Evolutionary conservation across 2,329 filamentous ascomycete species (phyloP).

Genomic region (Aspergillus brunneoviolaceus): DNA sequence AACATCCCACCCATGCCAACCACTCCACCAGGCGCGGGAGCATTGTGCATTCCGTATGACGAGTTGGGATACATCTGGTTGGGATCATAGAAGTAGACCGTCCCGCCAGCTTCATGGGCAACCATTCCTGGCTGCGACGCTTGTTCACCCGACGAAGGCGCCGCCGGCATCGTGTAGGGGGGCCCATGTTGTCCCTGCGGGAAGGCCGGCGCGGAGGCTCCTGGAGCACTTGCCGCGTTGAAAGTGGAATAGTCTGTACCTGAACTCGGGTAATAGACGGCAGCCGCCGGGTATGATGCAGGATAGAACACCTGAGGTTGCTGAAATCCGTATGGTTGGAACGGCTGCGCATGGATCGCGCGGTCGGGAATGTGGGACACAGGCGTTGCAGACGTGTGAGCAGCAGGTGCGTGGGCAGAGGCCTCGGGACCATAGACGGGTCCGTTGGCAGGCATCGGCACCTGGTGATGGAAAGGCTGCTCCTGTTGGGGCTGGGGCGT

Average conservation of each 20-base stretch:
- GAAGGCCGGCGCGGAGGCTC: constrained; percentile 56
- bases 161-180: constrained; percentile 35
- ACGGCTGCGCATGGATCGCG: constrained; percentile 84
- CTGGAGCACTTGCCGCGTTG: constrained; percentile 47
- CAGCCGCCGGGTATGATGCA: constrained; percentile 57
- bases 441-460: constrained; percentile 71
- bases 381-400: constrained; percentile 70
- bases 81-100: constrained; percentile 91
- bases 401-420: constrained; percentile 60
- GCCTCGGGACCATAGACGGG: constrained; percentile 54
- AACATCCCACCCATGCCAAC: constrained; percentile 79
- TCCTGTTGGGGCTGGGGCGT: constrained; percentile 67
- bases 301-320: constrained; percentile 59
- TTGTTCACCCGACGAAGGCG: constrained; percentile 35
- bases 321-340: constrained; percentile 72
- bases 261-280: constrained; percentile 67
- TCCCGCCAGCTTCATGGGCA: constrained; percentile 90
- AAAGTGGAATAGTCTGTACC: constrained; percentile 43
- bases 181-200: constrained; percentile 52
- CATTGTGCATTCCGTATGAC: constrained; percentile 50
- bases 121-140: constrained; percentile 56
- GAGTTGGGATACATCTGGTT: constrained; percentile 62
- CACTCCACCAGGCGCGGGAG: constrained; percentile 53
- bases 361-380: constrained; percentile 90
- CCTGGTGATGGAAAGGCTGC: constrained; percentile 90